Evolutionary conservation across 345 rosid genomes (phyloP), one percentile per base, ranked within the genome.

Genomic region (Eucalyptus coolabah): DNA sequence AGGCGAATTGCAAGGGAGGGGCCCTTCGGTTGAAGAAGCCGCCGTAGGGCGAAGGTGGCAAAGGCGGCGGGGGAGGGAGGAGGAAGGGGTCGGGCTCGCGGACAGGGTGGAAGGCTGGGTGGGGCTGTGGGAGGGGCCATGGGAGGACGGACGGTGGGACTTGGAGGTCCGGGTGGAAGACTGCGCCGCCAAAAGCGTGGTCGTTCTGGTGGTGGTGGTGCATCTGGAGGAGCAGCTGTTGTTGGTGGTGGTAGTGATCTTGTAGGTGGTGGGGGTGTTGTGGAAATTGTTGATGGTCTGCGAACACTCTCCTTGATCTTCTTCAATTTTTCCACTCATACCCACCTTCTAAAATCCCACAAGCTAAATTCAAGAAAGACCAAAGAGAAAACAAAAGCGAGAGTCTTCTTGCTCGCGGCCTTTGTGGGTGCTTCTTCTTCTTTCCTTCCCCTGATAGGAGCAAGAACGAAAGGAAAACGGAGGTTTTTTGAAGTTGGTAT

Each of bases 1-100:
- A 94, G 2, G 96, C 95, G 88, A 94, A 96, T 87, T 95, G 97
- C n/a, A 94, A 86, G 63, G 96, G 94, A 89, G 96, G 93, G 89
- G 91, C 37, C 82, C 96, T 90, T 88, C 97, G 92, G 87, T 94
- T 95, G 94, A 96, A 94, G 13, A 96, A 91, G 87, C 92, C 92
- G 5, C 96, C 97, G 30, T 96, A 96, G 32, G 97, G 90, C 72
- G 90, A 44, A 40, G 88, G 87, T 44, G 90, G 90, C 77, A 69
- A 50, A 9, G 90, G 77, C 45, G 95, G 92, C 44, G 95, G 96
- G 50, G 96, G 98, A 59, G 96, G 95, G 87, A 93, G 89, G 77
- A 93, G 94, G 92, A 96, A 95, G 14, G 93, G 96, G 91, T 97
- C 98, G 45, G 85, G 28, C 83, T 77, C 83, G 65, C 72, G 95